These are phyloP conservation scores for Triticum dicoccoides DNA, from an alignment of 176 grass and related monocot species.

Conservation along the genomic window DNA sequence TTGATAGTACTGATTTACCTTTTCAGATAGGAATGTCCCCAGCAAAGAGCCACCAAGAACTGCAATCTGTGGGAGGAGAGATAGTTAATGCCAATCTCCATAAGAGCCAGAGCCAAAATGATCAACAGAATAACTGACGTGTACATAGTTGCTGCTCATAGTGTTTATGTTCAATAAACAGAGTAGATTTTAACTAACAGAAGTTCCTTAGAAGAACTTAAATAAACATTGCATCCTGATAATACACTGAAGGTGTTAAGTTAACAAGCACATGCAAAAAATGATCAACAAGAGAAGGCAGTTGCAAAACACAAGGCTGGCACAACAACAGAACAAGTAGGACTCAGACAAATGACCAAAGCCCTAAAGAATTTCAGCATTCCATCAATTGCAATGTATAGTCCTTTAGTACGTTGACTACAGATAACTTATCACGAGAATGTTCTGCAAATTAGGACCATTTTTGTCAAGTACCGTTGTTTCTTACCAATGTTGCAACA, in stretches of 20 bases:
- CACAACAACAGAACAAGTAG: not conserved
- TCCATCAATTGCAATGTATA: not conserved
- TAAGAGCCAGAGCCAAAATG: not conserved
- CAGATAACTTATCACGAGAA: not conserved
- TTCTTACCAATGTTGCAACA: conserved; percentile 88
- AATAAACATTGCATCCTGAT: not conserved
- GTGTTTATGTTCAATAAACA: not conserved
- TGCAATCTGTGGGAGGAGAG: conserved; percentile 60
- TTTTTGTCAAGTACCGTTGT: not conserved
- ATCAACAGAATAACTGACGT: not conserved
- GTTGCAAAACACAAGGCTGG: not conserved
- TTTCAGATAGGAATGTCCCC: conserved; percentile 89
- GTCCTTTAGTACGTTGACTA: not conserved
- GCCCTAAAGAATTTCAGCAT: not conserved
- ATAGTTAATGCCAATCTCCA: not conserved
- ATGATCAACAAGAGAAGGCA: conserved; percentile 6
- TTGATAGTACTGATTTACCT: conserved; percentile 43
- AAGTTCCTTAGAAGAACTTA: not conserved
- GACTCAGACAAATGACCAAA: not conserved
- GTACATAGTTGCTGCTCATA: not conserved
- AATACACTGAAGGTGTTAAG: not conserved
- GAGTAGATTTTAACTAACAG: not conserved
- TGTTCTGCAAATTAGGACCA: conserved; percentile 3
- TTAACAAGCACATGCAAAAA: not conserved
- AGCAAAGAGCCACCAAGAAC: conserved; percentile 96